phyloP scores from a whole-genome alignment of 2,329 filamentous ascomycete species.

The Aspergillus spinulosporus region DNA sequence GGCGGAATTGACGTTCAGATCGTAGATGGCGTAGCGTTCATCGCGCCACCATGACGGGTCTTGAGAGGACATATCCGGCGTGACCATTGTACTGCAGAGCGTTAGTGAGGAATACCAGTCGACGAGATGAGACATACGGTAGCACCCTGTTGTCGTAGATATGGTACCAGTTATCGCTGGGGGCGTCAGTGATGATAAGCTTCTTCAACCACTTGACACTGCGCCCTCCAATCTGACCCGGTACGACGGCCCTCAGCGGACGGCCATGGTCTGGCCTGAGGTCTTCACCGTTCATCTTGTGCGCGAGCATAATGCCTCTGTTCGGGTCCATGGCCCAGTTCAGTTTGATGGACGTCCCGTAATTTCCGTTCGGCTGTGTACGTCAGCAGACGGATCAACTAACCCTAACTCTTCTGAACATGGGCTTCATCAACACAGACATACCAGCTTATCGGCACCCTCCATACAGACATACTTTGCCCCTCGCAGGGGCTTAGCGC shows the following conservation, averaged over 20 bases:
- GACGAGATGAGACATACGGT: constrained; percentile 51
- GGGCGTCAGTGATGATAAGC: constrained; percentile 72
- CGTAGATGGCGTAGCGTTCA: constrained; percentile 89
- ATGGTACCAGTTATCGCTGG: constrained; percentile 93
- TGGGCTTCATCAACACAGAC: constrained; percentile 13
- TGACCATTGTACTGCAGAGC: constrained; percentile 56
- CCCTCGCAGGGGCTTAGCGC: constrained; percentile 65
- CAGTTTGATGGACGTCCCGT: constrained; percentile 83
- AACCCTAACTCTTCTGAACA: not conserved
- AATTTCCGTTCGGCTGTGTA: constrained; percentile 73
- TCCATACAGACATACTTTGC: constrained; percentile 89
- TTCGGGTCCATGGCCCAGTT: constrained; percentile 86
- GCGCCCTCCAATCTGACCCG: constrained; percentile 86
- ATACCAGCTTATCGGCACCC: constrained; percentile 74
- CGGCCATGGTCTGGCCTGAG: constrained; percentile 83
- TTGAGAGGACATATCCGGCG: constrained; percentile 74
- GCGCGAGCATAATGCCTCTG: constrained; percentile 79
- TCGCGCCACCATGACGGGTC: constrained; percentile 80
- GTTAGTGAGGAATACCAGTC: not conserved
- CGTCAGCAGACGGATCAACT: constrained; percentile 7
- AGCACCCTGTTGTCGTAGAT: constrained; percentile 90
- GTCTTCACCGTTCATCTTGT: constrained; percentile 85
- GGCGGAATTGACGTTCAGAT: constrained; percentile 83
- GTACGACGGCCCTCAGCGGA: constrained; percentile 78
- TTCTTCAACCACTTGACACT: constrained; percentile 92